Conservation (phyloP, 257 asterid species). For the Lycium barbarum region DNA sequence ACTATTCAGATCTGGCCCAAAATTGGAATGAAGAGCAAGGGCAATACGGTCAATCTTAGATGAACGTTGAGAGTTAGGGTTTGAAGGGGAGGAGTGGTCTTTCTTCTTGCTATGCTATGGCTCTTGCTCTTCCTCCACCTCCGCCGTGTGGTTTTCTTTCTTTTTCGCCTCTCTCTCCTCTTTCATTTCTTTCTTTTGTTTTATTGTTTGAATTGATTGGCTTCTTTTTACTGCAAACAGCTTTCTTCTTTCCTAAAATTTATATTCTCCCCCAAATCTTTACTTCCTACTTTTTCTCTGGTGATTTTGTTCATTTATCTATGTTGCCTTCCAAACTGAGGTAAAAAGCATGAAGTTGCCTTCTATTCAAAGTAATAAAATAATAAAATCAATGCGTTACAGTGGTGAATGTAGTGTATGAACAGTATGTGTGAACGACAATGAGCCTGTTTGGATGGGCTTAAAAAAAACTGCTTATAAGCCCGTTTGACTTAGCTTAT, state of each 20-base stretch:
- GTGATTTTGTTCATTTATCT: no score
- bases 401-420: no score
- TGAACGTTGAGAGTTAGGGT: background rate
- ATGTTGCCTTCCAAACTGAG: no score
- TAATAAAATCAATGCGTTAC: no score
- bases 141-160: background rate
- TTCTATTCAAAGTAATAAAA: no score
- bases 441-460: no score
- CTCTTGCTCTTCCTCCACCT: constrained; percentile 7
- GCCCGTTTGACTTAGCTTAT: no score
- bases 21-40: background rate
- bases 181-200: background rate
- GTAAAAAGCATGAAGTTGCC: no score
- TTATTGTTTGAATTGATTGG: background rate
- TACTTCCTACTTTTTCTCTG: no score
- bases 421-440: no score
- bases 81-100: background rate
- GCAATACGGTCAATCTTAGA: background rate
- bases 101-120: background rate
- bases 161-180: background rate
- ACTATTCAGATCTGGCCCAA: background rate
- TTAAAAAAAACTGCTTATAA: no score
- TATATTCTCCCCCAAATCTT: background rate
- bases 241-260: background rate
- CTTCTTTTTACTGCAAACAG: background rate